phyloP scores from a whole-genome alignment of 2,329 filamentous ascomycete species.

The Neofusicoccum umdonicola region DNA sequence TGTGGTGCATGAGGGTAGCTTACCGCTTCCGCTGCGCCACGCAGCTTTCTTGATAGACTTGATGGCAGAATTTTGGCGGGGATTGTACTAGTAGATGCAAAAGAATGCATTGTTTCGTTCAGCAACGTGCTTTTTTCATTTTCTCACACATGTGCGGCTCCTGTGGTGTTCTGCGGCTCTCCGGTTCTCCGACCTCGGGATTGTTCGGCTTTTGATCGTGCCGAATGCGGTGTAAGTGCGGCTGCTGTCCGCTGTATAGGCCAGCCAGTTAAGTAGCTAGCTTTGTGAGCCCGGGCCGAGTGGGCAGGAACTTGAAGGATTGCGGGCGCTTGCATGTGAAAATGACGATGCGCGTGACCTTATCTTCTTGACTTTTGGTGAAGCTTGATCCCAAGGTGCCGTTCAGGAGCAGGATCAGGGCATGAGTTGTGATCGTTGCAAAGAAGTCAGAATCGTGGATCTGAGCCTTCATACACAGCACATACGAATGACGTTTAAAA shows the following conservation, averaged over 20 bases:
- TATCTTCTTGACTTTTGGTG: too few relatives aligned
- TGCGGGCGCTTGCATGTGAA: neutral
- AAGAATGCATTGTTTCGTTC: neutral
- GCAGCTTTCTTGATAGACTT: conserved; percentile 13
- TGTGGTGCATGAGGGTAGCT: neutral
- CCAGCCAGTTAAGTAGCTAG: neutral
- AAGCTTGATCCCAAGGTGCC: neutral
- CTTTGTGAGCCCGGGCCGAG: neutral
- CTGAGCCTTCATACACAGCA: too few relatives aligned
- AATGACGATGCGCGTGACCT: neutral
- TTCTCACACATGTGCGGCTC: neutral
- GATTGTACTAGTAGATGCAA: neutral
- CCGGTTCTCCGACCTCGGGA: conserved; percentile 6
- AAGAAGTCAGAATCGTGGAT: too few relatives aligned
- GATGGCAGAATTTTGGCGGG: neutral
- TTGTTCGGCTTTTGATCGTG: neutral
- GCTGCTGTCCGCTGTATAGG: neutral
- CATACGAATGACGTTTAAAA: too few relatives aligned
- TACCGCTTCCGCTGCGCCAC: conserved; percentile 17
- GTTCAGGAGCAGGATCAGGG: neutral
- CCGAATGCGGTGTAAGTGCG: neutral
- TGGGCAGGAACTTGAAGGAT: neutral
- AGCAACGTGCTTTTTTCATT: too few relatives aligned
- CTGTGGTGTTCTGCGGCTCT: neutral
- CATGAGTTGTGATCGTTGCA: neutral